Percentiles rank a stretch among this genome's conserved stretches.
Evolutionary conservation across 495 filamentous ascomycete genomes (phyloP).

Genomic region (Daldinia concentrica): DNA sequence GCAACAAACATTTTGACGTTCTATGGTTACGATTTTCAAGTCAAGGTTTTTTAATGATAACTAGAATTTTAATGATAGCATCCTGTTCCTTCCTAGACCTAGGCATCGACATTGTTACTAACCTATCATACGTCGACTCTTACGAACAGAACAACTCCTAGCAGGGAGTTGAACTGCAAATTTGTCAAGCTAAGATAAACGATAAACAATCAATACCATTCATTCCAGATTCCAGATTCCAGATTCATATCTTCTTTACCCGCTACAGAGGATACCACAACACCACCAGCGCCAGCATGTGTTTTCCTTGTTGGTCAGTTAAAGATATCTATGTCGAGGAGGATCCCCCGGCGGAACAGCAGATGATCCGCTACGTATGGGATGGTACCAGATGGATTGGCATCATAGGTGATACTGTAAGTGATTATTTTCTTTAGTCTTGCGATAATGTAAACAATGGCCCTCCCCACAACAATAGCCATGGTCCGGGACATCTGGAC

Average conservation of each 20-base stretch:
- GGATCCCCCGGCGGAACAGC: slow-evolving; percentile 19
- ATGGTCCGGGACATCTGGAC: background rate
- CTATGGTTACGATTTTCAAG: background rate
- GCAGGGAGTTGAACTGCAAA: background rate
- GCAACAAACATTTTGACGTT: background rate
- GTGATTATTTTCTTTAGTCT: slow-evolving; percentile 9
- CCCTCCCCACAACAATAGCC: background rate
- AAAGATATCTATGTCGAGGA: slow-evolving; percentile 54
- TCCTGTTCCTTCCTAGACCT: slow-evolving; percentile 2
- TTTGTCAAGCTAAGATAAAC: background rate
- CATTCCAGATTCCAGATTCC: background rate
- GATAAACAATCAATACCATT: background rate
- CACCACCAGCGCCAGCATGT: slow-evolving; percentile 44
- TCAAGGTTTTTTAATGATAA: background rate
- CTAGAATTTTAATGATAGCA: background rate
- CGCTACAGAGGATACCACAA: background rate
- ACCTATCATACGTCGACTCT: background rate
- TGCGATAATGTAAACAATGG: background rate
- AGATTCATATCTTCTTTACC: background rate
- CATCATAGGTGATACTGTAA: slow-evolving; percentile 29
- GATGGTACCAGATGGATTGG: slow-evolving; percentile 47
- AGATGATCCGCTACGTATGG: slow-evolving; percentile 47
- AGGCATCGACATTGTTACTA: background rate
- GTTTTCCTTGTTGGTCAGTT: slow-evolving; percentile 56
- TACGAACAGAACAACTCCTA: background rate